These are phyloP conservation scores for Ostreobium quekettii DNA, from an alignment of 139 green algal genomes.

Conservation along the genomic window DNA sequence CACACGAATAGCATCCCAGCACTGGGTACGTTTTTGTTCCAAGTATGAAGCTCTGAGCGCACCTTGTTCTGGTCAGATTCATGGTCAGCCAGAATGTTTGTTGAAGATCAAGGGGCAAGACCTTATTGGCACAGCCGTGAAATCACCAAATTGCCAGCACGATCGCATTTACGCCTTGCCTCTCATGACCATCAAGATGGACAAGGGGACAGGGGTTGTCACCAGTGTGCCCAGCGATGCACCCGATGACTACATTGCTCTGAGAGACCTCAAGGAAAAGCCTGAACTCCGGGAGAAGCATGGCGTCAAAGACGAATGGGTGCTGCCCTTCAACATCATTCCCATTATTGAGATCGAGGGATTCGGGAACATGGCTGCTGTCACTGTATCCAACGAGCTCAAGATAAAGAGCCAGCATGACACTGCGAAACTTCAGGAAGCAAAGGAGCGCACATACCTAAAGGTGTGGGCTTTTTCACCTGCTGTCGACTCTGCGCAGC, in stretches of 20 bases:
- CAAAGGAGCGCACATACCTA: constrained; percentile 91
- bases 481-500: too few species aligned
- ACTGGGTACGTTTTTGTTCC: too few species aligned
- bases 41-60: too few species aligned
- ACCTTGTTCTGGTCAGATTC: constrained; percentile 4
- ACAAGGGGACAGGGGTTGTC: constrained; percentile 96
- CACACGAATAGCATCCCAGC: too few species aligned
- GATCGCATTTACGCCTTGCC: constrained; percentile 87
- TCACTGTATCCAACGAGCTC: constrained; percentile 74
- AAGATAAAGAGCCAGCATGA: constrained; percentile 94
- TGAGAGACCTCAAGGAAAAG: constrained; percentile 88
- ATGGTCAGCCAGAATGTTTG: constrained; percentile 63
- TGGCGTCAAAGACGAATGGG: constrained; percentile 85
- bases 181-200: constrained; percentile 94
- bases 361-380: constrained; percentile 11
- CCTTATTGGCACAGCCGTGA: constrained; percentile 82
- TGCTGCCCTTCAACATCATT: constrained; percentile 90
- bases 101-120: constrained; percentile 78
- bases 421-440: constrained; percentile 88
- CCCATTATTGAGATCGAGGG: constrained; percentile 96
- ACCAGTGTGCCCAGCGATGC: constrained; percentile 91
- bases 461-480: too few species aligned
- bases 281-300: constrained; percentile 90
- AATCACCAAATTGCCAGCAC: constrained; percentile 53
- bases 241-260: constrained; percentile 90